Percentiles rank a stretch among this genome's conserved stretches.
These are phyloP conservation scores for Colletotrichum endophyticum DNA, from an alignment of 2,329 filamentous ascomycete species.

Conservation along the genomic window DNA sequence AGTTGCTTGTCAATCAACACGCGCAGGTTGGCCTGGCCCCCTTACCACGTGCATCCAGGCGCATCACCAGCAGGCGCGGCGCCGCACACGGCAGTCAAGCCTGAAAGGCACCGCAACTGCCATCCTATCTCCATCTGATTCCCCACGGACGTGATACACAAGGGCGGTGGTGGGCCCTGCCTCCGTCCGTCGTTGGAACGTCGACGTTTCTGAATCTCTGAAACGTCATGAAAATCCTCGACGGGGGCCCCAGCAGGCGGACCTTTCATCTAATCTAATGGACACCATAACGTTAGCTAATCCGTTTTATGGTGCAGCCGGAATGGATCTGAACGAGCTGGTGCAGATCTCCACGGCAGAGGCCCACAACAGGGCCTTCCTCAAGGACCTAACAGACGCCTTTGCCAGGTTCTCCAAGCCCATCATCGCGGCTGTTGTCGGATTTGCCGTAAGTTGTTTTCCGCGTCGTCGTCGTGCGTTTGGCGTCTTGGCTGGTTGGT, in stretches of 20 bases:
- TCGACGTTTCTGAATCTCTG: conserved; percentile 5
- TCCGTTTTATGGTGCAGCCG: conserved; percentile 16
- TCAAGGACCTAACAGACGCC: conserved; percentile 44
- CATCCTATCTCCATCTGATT: conserved; percentile 10
- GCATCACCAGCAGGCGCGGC: not conserved
- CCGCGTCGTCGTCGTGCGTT: not conserved
- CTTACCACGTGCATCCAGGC: not conserved
- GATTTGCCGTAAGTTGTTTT: conserved; percentile 47
- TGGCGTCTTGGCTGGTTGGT: not conserved
- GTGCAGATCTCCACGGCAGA: conserved; percentile 26
- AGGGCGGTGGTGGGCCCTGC: not conserved
- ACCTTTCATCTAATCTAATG: not conserved
- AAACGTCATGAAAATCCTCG: not conserved
- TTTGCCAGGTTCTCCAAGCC: conserved; percentile 47
- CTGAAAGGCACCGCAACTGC: not conserved
- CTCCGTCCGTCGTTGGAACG: not conserved
- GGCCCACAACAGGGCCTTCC: conserved; percentile 24
- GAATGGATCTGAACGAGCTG: conserved; percentile 25
- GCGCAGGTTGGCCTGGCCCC: not conserved
- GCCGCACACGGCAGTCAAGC: not conserved
- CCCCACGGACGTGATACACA: conserved; percentile 16
- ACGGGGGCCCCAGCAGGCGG: not conserved
- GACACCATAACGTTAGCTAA: not conserved
- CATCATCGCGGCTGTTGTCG: conserved; percentile 53
- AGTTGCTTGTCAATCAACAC: not conserved